phyloP scores from a whole-genome alignment of 148 eudicot genomes.

The Oxyria digyna region DNA sequence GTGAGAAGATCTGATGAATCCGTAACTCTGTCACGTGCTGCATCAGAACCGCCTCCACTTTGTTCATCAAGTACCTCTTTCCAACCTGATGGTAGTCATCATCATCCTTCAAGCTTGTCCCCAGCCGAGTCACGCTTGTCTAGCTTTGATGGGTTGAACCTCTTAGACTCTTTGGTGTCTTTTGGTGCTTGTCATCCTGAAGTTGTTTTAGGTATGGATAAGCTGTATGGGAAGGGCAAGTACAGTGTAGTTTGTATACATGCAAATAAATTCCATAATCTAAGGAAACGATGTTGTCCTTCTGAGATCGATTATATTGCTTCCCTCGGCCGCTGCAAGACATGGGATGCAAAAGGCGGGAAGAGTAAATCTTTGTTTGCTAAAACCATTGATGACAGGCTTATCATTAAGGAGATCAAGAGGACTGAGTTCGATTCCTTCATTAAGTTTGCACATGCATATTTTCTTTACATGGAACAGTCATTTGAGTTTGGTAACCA shows the following conservation, averaged over 20 bases:
- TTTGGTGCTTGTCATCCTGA: constrained; percentile 45
- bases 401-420: constrained; percentile 89
- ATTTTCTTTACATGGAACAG: constrained; percentile 58
- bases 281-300: constrained; percentile 60
- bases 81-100: constrained; percentile 33
- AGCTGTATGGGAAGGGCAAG: constrained; percentile 42
- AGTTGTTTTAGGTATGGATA: constrained; percentile 58
- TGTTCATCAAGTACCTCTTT: constrained; percentile 42
- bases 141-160: constrained; percentile 49
- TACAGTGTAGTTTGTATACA: constrained; percentile 62
- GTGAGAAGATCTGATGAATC: neutral
- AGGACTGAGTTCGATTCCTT: constrained; percentile 76
- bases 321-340: constrained; percentile 80
- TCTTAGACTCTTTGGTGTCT: constrained; percentile 42
- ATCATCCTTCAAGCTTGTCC: constrained; percentile 31
- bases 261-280: constrained; percentile 48
- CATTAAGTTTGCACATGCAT: constrained; percentile 54
- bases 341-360: constrained; percentile 98
- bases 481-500: constrained; percentile 63
- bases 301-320: constrained; percentile 84
- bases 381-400: constrained; percentile 81
- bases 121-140: constrained; percentile 36
- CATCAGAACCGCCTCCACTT: constrained; percentile 37
- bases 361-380: constrained; percentile 90
- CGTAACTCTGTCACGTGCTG: constrained; percentile 27